Percentiles rank a stretch among this genome's conserved stretches.
phyloP scores from a whole-genome alignment of 805 yeast species.

The Ogataea nitratoaversa region DNA sequence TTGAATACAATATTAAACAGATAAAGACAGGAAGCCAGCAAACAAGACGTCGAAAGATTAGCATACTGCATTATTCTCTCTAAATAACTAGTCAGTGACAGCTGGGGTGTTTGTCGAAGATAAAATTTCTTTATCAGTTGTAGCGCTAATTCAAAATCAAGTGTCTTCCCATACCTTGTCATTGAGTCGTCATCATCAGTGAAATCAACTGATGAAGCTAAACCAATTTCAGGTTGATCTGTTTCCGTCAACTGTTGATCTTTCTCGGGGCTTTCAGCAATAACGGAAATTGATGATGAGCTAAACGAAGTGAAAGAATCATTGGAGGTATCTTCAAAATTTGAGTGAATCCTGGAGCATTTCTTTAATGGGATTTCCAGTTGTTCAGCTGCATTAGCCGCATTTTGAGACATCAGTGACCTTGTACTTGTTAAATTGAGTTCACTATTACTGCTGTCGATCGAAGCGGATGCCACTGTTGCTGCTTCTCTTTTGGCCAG shows the following conservation, averaged over 20 bases:
- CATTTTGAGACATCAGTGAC: background rate
- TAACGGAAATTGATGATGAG: background rate
- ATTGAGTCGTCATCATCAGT: background rate
- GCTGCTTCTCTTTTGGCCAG: slow-evolving; percentile 1
- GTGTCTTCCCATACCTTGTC: slow-evolving; percentile 9
- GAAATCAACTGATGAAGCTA: background rate
- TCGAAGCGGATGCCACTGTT: background rate
- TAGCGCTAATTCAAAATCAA: slow-evolving; percentile 4
- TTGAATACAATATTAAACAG: slow-evolving; percentile 29
- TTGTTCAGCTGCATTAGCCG: slow-evolving; percentile 20
- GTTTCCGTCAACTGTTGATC: too few species aligned
- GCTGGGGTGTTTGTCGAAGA: slow-evolving; percentile 28
- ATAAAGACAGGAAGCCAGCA: slow-evolving; percentile 29
- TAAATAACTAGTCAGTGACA: slow-evolving; percentile 25
- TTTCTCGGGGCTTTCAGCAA: too few species aligned
- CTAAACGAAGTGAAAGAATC: background rate
- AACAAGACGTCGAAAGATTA: slow-evolving; percentile 28
- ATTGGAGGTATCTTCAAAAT: slow-evolving; percentile 22
- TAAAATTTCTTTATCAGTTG: slow-evolving; percentile 27
- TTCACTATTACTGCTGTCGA: background rate
- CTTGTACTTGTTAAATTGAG: background rate
- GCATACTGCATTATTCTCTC: slow-evolving; percentile 30
- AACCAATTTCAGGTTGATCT: too few species aligned
- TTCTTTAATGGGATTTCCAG: slow-evolving; percentile 27
- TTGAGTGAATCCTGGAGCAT: slow-evolving; percentile 23